phyloP scores from a whole-genome alignment of 352 stramenopile genomes.

The Phytophthora pini region DNA sequence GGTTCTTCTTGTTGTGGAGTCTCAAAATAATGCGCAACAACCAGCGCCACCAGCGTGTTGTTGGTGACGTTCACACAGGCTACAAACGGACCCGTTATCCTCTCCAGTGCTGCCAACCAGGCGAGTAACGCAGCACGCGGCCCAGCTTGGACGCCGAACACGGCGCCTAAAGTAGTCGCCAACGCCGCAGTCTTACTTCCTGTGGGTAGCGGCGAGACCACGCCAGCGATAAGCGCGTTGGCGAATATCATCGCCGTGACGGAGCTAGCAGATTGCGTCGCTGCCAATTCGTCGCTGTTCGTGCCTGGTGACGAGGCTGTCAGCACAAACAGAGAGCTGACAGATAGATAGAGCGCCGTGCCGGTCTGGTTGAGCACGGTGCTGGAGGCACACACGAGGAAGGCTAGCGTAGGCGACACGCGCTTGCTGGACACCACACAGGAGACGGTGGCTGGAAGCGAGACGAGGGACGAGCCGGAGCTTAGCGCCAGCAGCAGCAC shows the following conservation, averaged over 20 bases:
- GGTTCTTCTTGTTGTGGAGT: constrained; percentile 34
- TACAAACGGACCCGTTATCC: constrained; percentile 64
- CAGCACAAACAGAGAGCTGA: constrained; percentile 56
- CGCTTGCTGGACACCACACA: constrained; percentile 56
- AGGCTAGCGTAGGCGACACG: constrained; percentile 63
- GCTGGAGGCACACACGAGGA: constrained; percentile 59
- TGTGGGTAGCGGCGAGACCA: constrained; percentile 49
- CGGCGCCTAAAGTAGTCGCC: constrained; percentile 47
- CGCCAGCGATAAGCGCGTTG: constrained; percentile 44
- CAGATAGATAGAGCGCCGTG: constrained; percentile 60
- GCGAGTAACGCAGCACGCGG: constrained; percentile 39
- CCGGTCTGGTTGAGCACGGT: constrained; percentile 70
- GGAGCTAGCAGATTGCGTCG: constrained; percentile 30
- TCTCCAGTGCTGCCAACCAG: constrained; percentile 59
- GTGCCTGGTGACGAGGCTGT: constrained; percentile 26
- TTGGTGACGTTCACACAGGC: constrained; percentile 61
- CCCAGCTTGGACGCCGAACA: constrained; percentile 47
- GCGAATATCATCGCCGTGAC: constrained; percentile 46
- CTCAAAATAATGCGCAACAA: constrained; percentile 63
- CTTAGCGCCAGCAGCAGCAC: constrained; percentile 59
- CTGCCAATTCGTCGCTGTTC: constrained; percentile 20
- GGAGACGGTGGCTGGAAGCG: constrained; percentile 58
- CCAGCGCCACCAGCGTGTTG: constrained; percentile 52
- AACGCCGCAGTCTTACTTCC: constrained; percentile 42
- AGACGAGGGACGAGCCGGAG: constrained; percentile 56